Conservation (phyloP, 106 monocot genomes). For the Platanthera guangdongensis region DNA sequence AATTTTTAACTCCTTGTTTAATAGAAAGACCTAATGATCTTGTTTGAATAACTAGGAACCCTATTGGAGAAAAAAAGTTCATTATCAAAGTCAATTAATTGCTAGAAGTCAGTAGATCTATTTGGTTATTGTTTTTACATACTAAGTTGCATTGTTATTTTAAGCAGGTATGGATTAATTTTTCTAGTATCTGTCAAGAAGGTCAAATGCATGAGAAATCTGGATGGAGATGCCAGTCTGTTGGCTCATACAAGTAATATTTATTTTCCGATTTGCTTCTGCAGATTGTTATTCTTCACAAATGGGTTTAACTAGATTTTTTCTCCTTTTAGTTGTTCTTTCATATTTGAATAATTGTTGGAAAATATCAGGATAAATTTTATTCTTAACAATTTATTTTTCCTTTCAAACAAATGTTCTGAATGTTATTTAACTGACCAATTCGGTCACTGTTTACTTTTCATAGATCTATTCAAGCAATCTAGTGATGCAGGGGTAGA, state of each 20-base stretch:
- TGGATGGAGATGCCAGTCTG: slow-evolving; percentile 91
- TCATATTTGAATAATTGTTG: not conserved
- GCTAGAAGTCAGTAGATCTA: too few relatives aligned
- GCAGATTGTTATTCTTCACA: not conserved
- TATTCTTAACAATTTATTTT: not conserved
- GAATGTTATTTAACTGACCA: not conserved
- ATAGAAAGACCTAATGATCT: too few relatives aligned
- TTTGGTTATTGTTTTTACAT: too few relatives aligned
- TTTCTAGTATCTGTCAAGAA: slow-evolving; percentile 13
- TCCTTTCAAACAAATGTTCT: not conserved
- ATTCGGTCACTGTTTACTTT: not conserved
- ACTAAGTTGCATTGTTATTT: not conserved
- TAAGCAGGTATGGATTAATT: slow-evolving; percentile 57
- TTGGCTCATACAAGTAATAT: slow-evolving; percentile 93
- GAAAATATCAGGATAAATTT: not conserved
- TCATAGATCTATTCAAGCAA: too few relatives aligned
- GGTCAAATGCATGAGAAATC: slow-evolving; percentile 37
- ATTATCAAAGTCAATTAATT: too few relatives aligned
- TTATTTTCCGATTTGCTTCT: not conserved
- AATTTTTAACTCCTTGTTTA: too few relatives aligned
- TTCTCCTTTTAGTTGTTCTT: not conserved
- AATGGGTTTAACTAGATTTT: not conserved
- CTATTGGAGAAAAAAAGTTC: too few relatives aligned
- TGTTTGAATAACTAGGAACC: too few relatives aligned
- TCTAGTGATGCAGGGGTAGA: too few relatives aligned